Evolutionary conservation across 371 early-diverging fungal species (phyloP), one percentile per base, ranked within the genome.

Genomic region (Sporodiniella umbellata): DNA sequence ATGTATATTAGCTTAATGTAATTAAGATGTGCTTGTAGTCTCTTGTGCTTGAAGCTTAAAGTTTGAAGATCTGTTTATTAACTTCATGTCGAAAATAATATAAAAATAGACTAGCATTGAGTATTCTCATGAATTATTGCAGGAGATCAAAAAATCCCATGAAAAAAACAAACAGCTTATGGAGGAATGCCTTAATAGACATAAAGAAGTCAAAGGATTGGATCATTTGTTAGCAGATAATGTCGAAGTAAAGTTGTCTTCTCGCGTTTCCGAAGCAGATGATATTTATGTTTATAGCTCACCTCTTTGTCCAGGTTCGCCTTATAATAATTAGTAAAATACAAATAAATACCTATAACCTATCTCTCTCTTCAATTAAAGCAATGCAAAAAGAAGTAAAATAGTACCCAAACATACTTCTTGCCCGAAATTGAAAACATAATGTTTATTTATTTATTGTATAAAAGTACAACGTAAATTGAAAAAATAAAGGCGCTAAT

Each of bases 181-280:
- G 0, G 51, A 55, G 31, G 24, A 49, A 39, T 21, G 45, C 11
- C 50, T 55, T 40, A 0, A 50, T 38, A 46, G 56, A 11, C 12
- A 50, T 45, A 15, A 50, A 8, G 35, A 52, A 10, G 26, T 56
- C 24, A 31, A 12, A 38, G 48, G 10, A 50, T 50, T 56, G 22
- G 42, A 50, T 0, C 0, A 24, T 45, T 40, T 50, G 40, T 46
- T 56, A 40, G 51, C 51, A 45, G 51, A 50, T 0, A 56, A 23
- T 57, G 57, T 14, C 7, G 51, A 57, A 42, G 57, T 51, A 21
- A 57, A 57, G 42, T 28, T 57, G 25, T 56, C 46, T 38, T 51
- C 51, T 45, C 57, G 47, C 33, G 51, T 57, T 25, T 42, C 57
- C 0, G 35, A 51, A 46, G 48, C 47, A 46, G 51, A 51, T 4